Evolutionary conservation across 805 yeast species (phyloP).

Genomic region (Candida verbasci): DNA sequence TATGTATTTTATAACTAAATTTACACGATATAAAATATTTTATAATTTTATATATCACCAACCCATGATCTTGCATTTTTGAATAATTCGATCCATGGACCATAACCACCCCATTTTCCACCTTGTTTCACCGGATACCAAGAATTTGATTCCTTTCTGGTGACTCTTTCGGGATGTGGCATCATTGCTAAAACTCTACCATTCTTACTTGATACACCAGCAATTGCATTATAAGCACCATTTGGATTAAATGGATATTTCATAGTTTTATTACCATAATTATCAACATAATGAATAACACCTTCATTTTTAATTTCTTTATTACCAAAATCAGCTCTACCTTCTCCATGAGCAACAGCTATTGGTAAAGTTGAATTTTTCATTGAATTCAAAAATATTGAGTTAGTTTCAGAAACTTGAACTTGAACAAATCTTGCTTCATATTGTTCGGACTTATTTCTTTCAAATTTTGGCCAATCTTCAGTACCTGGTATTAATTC

Average conservation of each 20-base stretch:
- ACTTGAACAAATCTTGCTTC: slow-evolving; percentile 93
- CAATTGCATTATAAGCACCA: slow-evolving; percentile 90
- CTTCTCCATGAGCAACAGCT: slow-evolving; percentile 99
- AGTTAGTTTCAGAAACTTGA: slow-evolving; percentile 54
- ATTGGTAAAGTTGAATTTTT: slow-evolving; percentile 91
- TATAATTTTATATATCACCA: slow-evolving; percentile 29
- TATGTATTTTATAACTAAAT: too few species aligned
- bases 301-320: slow-evolving; percentile 48
- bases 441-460: slow-evolving; percentile 88
- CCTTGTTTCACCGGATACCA: slow-evolving; percentile 70
- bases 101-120: slow-evolving; percentile 71
- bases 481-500: slow-evolving; percentile 89
- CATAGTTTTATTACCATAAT: slow-evolving; percentile 80
- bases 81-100: slow-evolving; percentile 95
- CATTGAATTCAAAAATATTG: slow-evolving; percentile 83
- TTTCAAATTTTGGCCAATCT: slow-evolving; percentile 93
- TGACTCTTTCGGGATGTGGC: slow-evolving; percentile 98
- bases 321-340: slow-evolving; percentile 69
- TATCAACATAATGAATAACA: slow-evolving; percentile 81
- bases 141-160: slow-evolving; percentile 83
- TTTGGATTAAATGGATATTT: slow-evolving; percentile 93
- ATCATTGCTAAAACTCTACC: slow-evolving; percentile 97
- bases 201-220: slow-evolving; percentile 84
- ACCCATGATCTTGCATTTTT: slow-evolving; percentile 95
- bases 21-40: too few species aligned